Conservation (phyloP, 345 rosid species). For the Syzygium aromaticum region DNA sequence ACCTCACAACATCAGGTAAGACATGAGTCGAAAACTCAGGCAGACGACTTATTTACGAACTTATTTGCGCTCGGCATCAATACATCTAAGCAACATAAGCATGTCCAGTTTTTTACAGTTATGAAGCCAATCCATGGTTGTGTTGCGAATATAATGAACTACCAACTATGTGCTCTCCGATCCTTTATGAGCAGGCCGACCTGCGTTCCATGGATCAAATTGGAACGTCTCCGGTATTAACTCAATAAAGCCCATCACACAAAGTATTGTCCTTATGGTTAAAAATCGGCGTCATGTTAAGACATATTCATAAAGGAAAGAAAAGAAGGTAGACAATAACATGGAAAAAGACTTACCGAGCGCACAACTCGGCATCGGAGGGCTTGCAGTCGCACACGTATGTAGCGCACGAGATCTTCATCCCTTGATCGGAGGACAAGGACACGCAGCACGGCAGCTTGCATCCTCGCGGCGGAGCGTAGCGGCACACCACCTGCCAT, state of each 20-base stretch:
- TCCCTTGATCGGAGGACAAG: neutral
- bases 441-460: neutral
- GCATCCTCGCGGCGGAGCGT: neutral
- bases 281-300: neutral
- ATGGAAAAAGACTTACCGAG: neutral
- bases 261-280: too few species aligned
- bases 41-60: neutral
- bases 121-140: neutral
- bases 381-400: slow-evolving; percentile 4
- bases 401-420: slow-evolving; percentile 2
- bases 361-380: neutral
- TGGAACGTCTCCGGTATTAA: neutral
- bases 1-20: neutral
- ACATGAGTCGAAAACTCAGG: neutral
- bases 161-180: neutral
- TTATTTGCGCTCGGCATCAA: neutral
- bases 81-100: neutral
- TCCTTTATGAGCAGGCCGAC: neutral
- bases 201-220: neutral
- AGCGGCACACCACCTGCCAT: slow-evolving; percentile 2
- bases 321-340: neutral
- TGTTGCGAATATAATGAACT: neutral
- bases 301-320: neutral
- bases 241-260: too few species aligned
- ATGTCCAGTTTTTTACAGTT: neutral